phyloP scores from a whole-genome alignment of 495 filamentous ascomycete species.

The Penicillium psychrofluorescens region DNA sequence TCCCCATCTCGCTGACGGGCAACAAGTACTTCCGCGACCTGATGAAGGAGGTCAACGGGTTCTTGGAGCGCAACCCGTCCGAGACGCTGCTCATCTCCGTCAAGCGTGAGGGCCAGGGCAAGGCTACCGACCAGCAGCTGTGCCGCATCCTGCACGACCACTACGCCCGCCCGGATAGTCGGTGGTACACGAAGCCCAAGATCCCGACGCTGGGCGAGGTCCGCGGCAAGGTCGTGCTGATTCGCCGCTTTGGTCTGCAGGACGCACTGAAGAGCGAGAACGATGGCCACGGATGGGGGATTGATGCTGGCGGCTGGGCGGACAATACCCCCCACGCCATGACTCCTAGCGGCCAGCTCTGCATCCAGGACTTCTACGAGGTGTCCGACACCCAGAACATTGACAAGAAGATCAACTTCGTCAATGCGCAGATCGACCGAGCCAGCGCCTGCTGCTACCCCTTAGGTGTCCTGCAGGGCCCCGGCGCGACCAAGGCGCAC shows the following conservation, averaged over 20 bases:
- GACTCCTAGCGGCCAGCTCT: constrained; percentile 65
- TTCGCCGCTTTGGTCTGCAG: constrained; percentile 71
- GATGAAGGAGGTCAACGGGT: constrained; percentile 59
- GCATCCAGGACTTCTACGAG: constrained; percentile 95
- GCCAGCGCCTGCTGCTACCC: constrained; percentile 47
- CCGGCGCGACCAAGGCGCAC: constrained; percentile 27
- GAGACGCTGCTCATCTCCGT: constrained; percentile 82
- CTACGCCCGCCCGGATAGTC: constrained; percentile 54
- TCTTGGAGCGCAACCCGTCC: constrained; percentile 68
- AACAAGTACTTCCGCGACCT: constrained; percentile 69
- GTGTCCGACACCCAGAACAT: constrained; percentile 70
- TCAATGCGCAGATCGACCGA: constrained; percentile 66
- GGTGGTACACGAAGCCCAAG: constrained; percentile 74
- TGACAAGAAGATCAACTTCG: constrained; percentile 68
- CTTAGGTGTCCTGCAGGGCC: constrained; percentile 25
- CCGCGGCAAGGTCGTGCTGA: constrained; percentile 75
- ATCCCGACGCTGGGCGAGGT: constrained; percentile 77
- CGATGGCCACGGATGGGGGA: constrained; percentile 63
- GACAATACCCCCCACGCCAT: constrained; percentile 78
- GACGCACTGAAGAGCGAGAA: constrained; percentile 52
- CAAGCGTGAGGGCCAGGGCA: constrained; percentile 84
- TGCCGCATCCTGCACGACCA: constrained; percentile 60
- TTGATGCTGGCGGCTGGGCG: constrained; percentile 78
- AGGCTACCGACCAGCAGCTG: constrained; percentile 72
- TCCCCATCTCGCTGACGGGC: constrained; percentile 66